These are phyloP conservation scores for Groenewaldozyma salmanticensis DNA, from an alignment of 805 yeast genomes.

Conservation along the genomic window DNA sequence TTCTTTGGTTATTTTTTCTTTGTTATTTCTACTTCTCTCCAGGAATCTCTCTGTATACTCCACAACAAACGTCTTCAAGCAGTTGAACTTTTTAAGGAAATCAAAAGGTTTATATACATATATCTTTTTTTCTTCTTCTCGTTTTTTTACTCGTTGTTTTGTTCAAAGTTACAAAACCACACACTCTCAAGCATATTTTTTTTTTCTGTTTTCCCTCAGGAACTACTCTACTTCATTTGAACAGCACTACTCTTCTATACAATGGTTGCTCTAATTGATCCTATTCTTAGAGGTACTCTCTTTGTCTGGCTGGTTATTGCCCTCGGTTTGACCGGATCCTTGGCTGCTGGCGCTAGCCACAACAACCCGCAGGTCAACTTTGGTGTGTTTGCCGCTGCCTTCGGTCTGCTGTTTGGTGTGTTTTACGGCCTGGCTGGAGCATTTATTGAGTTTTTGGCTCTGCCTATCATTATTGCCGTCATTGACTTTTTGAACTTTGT, in stretches of 20 bases:
- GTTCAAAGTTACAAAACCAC: no score
- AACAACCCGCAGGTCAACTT: constrained; percentile 74
- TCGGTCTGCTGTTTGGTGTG: constrained; percentile 71
- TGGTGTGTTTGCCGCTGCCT: constrained; percentile 77
- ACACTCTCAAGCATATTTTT: no score
- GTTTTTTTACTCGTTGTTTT: no score
- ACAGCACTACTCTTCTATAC: no score
- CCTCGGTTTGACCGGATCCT: constrained; percentile 84
- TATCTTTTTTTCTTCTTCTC: no score
- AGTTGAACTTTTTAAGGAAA: no score
- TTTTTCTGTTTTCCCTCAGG: not conserved
- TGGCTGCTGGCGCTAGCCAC: constrained; percentile 46
- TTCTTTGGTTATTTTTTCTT: no score
- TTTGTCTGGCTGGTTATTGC: constrained; percentile 67
- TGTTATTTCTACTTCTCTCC: no score
- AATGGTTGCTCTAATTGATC: constrained; percentile 43
- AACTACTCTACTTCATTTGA: not conserved
- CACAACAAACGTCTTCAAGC: no score
- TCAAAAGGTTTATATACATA: no score
- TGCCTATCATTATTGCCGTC: constrained; percentile 68
- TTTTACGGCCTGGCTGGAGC: constrained; percentile 72
- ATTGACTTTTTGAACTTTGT: constrained; percentile 83
- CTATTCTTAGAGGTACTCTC: constrained; percentile 62
- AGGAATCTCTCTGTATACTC: no score
- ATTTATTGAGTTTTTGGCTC: constrained; percentile 69